Base-by-base conservation (phyloP, 108 stramenopile genomes). In the Pseudonitzschia multiseries region DNA sequence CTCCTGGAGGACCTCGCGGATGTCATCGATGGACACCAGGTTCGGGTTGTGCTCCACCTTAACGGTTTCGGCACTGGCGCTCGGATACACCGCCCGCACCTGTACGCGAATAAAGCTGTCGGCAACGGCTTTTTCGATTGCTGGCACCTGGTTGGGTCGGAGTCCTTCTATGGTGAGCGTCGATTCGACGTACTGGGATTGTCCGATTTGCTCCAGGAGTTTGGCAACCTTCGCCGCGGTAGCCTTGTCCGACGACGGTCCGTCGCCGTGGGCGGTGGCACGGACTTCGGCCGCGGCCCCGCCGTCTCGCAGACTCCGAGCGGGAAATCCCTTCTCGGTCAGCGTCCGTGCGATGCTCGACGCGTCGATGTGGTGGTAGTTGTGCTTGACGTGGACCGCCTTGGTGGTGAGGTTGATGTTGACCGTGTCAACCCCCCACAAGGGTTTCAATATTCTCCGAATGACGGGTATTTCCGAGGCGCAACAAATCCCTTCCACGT, bases 401-500 rank as follows among this genome's bases (percentile, higher is more conserved):
- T 87, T 89, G 56, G 83, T 88, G 18, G 89, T 89, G 31, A 93
- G 81, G 71, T 96, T 93, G 36, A 96, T 82, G 51, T 86, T 76
- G 18, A 92, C 62, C 56, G 78, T 87, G 20, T 62, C 68, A 14
- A 96, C 95, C 57, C 95, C 91, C 15, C 59, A 27, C 24, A 96
- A 63, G 31, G 84, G 81, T 80, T 79, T 84, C 20, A 93, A 70
- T 53, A 91, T 87, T 24, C 71, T 77, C 43, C 79, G 77, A 13
- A 93, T 70, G n/a, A 78, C 73, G 2, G 92, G 91, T 22, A 88
- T 57, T 82, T 96, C 95, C 8, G 83, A 78, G 17, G 91, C 83
- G 79, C 95, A 96, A 73, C 95, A 96, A 26, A 93, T 89, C 27
- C 89, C 90, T 44, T 81, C 72, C 0, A 91, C 88, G 70, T 75